These are phyloP conservation scores for Capsaspora owczarzaki DNA, from an alignment of 78 protist genomes.

Conservation along the genomic window DNA sequence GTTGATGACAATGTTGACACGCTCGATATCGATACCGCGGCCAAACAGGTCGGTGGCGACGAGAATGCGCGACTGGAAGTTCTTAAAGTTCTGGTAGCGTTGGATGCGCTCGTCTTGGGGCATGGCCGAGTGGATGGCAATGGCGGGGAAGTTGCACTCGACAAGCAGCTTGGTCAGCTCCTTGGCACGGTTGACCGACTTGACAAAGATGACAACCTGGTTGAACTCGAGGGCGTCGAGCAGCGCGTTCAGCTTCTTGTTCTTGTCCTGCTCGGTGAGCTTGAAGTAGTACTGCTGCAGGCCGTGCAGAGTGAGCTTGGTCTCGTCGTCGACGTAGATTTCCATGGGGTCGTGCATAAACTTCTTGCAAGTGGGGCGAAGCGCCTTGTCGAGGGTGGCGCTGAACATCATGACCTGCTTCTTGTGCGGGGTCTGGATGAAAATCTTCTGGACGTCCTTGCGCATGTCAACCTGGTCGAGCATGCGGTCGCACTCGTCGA, in stretches of 20 bases:
- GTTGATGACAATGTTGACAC: conserved; percentile 96
- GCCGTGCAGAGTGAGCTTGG: conserved; percentile 94
- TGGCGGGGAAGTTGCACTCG: conserved; percentile 88
- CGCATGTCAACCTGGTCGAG: conserved; percentile 89
- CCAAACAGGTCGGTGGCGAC: conserved; percentile 98
- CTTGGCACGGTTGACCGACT: conserved; percentile 56
- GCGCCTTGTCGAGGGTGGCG: conserved; percentile 92
- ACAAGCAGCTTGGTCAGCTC: conserved; percentile 65
- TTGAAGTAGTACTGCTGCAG: conserved; percentile 92
- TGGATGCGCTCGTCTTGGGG: conserved; percentile 65
- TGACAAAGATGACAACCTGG: conserved; percentile 95
- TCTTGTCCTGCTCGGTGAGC: conserved; percentile 84
- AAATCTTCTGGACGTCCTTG: conserved; percentile 89
- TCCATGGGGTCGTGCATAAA: conserved; percentile 90
- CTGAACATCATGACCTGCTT: conserved; percentile 99
- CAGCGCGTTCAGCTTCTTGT: conserved; percentile 80
- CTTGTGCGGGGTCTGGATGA: conserved; percentile 69
- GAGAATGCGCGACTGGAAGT: conserved; percentile 84
- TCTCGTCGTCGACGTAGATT: conserved; percentile 84
- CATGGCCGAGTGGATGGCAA: conserved; percentile 69
- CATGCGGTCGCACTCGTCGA: conserved; percentile 97
- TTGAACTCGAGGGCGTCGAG: conserved; percentile 96
- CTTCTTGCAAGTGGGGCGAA: conserved; percentile 72
- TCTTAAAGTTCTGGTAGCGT: conserved; percentile 77
- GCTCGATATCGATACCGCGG: conserved; percentile 97